Evolutionary conservation across 306 rosid genomes (phyloP).

Genomic region (Erythrophleum fordii): DNA sequence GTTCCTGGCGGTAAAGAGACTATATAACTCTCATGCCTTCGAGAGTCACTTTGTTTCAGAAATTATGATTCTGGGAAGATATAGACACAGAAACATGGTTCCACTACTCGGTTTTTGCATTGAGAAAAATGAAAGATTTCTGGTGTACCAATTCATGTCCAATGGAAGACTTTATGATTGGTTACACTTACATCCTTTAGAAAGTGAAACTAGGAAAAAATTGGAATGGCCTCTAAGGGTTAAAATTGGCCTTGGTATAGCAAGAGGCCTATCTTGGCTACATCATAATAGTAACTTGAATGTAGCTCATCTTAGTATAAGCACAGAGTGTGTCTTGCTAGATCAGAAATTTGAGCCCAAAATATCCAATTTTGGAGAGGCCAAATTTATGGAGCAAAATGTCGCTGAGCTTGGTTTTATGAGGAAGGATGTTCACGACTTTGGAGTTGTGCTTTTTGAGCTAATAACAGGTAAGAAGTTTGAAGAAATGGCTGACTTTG

Average conservation of each 20-base stretch:
- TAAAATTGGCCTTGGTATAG: conserved; percentile 48
- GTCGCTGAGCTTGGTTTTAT: neutral
- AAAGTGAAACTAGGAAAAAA: neutral
- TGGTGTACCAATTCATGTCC: conserved; percentile 36
- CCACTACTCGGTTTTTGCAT: conserved; percentile 42
- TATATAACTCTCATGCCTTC: neutral
- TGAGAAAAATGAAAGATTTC: conserved; percentile 29
- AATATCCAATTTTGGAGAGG: conserved; percentile 45
- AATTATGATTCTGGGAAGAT: conserved; percentile 29
- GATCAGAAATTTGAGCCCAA: conserved; percentile 48
- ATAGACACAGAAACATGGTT: conserved; percentile 40
- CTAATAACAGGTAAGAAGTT: conserved; percentile 34
- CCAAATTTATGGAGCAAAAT: neutral
- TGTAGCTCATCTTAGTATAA: conserved; percentile 34
- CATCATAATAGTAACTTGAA: conserved; percentile 33
- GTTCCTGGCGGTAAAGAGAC: conserved; percentile 43
- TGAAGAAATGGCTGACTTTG: neutral
- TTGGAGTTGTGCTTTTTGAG: conserved; percentile 51
- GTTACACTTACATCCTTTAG: conserved; percentile 40
- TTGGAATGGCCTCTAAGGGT: conserved; percentile 30
- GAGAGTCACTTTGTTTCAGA: conserved; percentile 30
- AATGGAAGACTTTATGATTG: conserved; percentile 49
- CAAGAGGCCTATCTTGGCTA: conserved; percentile 49
- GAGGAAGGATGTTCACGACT: conserved; percentile 51
- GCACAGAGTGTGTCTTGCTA: conserved; percentile 36